These are phyloP conservation scores for Penicillium silybi DNA, from an alignment of 495 filamentous ascomycete species.

Conservation along the genomic window DNA sequence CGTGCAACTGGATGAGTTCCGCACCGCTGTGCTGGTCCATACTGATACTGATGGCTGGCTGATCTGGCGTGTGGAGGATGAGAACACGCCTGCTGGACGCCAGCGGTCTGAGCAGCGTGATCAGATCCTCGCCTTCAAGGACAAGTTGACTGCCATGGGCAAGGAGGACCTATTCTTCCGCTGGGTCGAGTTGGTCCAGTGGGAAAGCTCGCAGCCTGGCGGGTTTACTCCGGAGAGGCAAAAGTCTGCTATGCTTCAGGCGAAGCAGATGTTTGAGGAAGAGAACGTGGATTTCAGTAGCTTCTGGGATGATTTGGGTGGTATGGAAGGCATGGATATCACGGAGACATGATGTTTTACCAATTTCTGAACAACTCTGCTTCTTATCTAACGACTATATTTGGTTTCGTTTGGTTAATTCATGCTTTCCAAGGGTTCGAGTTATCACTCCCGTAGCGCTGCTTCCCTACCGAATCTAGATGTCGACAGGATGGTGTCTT, in stretches of 20 bases:
- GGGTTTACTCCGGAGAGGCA: conserved; percentile 69
- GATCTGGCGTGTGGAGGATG: conserved; percentile 50
- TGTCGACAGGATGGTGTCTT: neutral
- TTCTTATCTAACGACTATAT: neutral
- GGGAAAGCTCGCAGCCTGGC: conserved; percentile 68
- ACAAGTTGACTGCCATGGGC: conserved; percentile 62
- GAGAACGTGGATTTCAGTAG: conserved; percentile 70
- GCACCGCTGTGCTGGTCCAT: conserved; percentile 61
- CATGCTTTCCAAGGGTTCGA: neutral
- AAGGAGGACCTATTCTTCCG: conserved; percentile 83
- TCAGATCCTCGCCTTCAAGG: conserved; percentile 67
- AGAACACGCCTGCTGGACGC: conserved; percentile 50
- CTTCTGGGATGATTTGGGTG: conserved; percentile 70
- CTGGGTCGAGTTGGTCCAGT: conserved; percentile 83
- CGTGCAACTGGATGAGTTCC: conserved; percentile 50
- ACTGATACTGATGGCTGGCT: conserved; percentile 65
- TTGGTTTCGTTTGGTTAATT: neutral
- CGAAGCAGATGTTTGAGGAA: conserved; percentile 63
- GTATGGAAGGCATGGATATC: conserved; percentile 52
- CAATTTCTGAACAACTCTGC: neutral
- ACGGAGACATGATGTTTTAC: conserved; percentile 6
- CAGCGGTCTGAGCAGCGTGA: conserved; percentile 42
- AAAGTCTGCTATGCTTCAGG: conserved; percentile 58
- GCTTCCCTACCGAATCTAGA: neutral
- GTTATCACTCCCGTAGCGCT: neutral